Base-by-base conservation (phyloP, 163 green algal genomes). In the Chlorella variabilis region DNA sequence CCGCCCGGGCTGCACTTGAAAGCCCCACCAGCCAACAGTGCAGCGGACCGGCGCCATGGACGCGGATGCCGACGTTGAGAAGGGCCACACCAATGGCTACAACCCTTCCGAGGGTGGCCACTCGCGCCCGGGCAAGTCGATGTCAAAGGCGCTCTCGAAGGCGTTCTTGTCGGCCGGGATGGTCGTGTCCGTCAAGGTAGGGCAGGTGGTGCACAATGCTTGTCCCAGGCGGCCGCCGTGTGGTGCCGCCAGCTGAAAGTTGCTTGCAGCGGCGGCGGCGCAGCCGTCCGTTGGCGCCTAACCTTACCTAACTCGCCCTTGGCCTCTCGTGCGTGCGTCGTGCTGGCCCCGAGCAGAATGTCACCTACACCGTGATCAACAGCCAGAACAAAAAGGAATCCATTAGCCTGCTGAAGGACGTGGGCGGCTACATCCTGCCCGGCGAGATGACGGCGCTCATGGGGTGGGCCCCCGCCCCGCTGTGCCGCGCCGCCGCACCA, bases 331-430 rank as follows among this genome's bases (percentile, higher is more conserved):
- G n/a, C n/a, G 20, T 38, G 59, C 59, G 20, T 38, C 18, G 18
- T 45, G 0, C 34, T 13, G 9, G 9, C 9, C 36, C 21, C 45
- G 51, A n/a, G n/a, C 83, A 94, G 92, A 75, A 91, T 51, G 29
- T 96, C 18, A 87, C 83, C 15, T 96, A 95, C 77, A 85, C 81
- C 4, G 91, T 96, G 11, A 63, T 77, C 0, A 92, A 91, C 71
- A 91, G 82, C 75, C 78, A 83, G 9, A 87, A 93, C 42, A 92
- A 90, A 61, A 84, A 84, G 41, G 83, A 89, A 45, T 86, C 75
- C 21, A 77, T 93, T 1, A 89, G 65, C 59, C 77, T 96, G 27
- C 87, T 96, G 29, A 87, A 91, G n/a, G 71, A 84, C 7, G 85
- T 96, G 13, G 87, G 75, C 42, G 92, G 90, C 59, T 94, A 82